Evolutionary conservation across 805 yeast genomes (phyloP).

Genomic region (Brettanomyces sp.): DNA sequence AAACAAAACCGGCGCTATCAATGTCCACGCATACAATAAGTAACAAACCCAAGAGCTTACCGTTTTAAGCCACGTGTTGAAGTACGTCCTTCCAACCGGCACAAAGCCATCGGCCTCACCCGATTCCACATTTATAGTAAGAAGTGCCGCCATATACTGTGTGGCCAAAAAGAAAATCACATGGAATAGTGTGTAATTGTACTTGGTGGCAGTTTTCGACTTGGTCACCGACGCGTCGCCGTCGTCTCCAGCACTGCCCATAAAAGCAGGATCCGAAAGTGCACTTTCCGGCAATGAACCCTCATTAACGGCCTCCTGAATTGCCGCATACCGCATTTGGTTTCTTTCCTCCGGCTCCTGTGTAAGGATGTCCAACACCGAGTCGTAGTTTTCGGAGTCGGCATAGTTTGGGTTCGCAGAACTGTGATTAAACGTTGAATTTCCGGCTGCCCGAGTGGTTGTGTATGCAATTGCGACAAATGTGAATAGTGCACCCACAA

Average conservation of each 20-base stretch:
- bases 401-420: constrained; percentile 7
- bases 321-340: constrained; percentile 78
- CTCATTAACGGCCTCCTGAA: constrained; percentile 89
- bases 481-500: constrained; percentile 88
- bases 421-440: constrained; percentile 48
- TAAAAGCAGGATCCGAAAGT: constrained; percentile 59
- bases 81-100: constrained; percentile 95
- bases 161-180: constrained; percentile 89
- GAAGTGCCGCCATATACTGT: constrained; percentile 88
- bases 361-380: constrained; percentile 31
- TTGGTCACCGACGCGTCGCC: constrained; percentile 29
- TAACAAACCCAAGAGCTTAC: constrained; percentile 90
- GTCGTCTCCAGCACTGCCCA: constrained; percentile 36
- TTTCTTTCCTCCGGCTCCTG: constrained; percentile 45
- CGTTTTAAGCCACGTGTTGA: constrained; percentile 90
- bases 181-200: constrained; percentile 84
- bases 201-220: constrained; percentile 55
- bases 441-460: constrained; percentile 92
- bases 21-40: constrained; percentile 78
- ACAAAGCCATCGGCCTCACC: constrained; percentile 63
- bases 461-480: constrained; percentile 94
- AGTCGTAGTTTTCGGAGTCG: constrained; percentile 28
- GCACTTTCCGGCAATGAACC: constrained; percentile 95
- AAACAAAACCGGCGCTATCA: constrained; percentile 80
- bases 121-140: constrained; percentile 84